Evolutionary conservation across 306 rosid species (phyloP).

Genomic region (Acacia acuminata): DNA sequence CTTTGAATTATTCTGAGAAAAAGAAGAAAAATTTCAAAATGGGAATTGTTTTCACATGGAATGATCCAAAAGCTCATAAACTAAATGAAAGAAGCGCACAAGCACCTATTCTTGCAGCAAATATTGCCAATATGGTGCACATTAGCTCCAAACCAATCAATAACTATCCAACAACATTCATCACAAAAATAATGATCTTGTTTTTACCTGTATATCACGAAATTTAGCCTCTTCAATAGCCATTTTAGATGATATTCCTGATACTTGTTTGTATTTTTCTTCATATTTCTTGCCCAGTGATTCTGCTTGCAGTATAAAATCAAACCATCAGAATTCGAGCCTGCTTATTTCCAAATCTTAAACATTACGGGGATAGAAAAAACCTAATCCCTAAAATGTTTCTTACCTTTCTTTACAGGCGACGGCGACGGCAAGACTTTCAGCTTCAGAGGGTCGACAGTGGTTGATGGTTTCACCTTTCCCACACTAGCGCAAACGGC

Average conservation of each 20-base stretch:
- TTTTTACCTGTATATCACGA: slow-evolving; percentile 84
- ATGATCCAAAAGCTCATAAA: neutral
- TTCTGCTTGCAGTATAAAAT: slow-evolving; percentile 66
- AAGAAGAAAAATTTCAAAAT: neutral
- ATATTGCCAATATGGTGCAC: neutral
- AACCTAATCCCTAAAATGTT: too few species aligned
- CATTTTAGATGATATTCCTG: slow-evolving; percentile 85
- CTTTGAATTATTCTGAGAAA: neutral
- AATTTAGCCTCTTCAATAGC: slow-evolving; percentile 88
- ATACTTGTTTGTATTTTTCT: slow-evolving; percentile 92
- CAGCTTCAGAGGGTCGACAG: too few species aligned
- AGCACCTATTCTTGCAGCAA: neutral
- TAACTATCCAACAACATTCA: slow-evolving; percentile 8
- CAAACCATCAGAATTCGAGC: slow-evolving; percentile 27
- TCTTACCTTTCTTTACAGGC: too few species aligned
- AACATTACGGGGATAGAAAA: neutral
- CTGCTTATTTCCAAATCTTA: slow-evolving; percentile 22
- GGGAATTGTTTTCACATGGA: neutral
- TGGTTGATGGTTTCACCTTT: too few species aligned
- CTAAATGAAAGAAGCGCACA: neutral
- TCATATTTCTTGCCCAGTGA: slow-evolving; percentile 77
- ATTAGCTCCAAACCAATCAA: slow-evolving; percentile 22
- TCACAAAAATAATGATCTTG: slow-evolving; percentile 22
- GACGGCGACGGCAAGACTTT: too few species aligned
- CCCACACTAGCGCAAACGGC: too few species aligned